phyloP scores from a whole-genome alignment of 768 basidiomycete genomes.

The Boletus reticuloceps region DNA sequence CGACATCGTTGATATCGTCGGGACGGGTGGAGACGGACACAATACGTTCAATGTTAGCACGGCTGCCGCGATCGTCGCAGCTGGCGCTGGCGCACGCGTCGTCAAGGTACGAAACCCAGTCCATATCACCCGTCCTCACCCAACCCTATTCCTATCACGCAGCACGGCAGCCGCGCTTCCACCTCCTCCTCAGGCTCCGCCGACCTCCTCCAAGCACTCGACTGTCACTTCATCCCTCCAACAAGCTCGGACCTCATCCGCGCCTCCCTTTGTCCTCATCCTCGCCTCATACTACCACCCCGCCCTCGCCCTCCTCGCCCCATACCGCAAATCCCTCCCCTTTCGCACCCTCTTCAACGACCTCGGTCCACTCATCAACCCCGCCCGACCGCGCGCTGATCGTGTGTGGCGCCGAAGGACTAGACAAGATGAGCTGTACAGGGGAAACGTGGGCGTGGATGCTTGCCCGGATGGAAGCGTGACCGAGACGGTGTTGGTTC shows the following conservation, averaged over 20 bases:
- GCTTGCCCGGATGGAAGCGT: conserved; percentile 63
- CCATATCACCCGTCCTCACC: no score
- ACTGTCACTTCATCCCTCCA: conserved; percentile 69
- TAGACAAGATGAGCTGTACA: conserved; percentile 96
- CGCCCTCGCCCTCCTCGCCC: no score
- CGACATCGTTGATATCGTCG: conserved; percentile 42
- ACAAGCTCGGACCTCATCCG: conserved; percentile 82
- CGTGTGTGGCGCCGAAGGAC: conserved; percentile 86
- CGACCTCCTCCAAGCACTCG: conserved; percentile 84
- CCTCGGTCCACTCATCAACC: conserved; percentile 92
- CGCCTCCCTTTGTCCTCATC: conserved; percentile 44
- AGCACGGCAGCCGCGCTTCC: conserved; percentile 91
- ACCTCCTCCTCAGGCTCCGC: conserved; percentile 94
- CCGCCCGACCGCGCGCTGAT: conserved; percentile 82
- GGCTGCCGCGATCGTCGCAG: conserved; percentile 89
- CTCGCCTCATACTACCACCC: conserved; percentile 35
- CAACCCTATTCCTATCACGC: no score
- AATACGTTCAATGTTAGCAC: conserved; percentile 98
- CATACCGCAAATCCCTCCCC: conserved; percentile 75
- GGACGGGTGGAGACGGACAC: conserved; percentile 80
- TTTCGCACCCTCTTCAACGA: conserved; percentile 98
- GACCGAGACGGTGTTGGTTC: conserved; percentile 58
- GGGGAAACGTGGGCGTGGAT: conserved; percentile 88
- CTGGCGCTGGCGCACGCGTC: conserved; percentile 65
- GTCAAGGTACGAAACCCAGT: neutral